Evolutionary conservation across 108 stramenopile genomes (phyloP), one percentile per base, ranked within the genome.

Genomic region (Fragilariopsis cylindrus): DNA sequence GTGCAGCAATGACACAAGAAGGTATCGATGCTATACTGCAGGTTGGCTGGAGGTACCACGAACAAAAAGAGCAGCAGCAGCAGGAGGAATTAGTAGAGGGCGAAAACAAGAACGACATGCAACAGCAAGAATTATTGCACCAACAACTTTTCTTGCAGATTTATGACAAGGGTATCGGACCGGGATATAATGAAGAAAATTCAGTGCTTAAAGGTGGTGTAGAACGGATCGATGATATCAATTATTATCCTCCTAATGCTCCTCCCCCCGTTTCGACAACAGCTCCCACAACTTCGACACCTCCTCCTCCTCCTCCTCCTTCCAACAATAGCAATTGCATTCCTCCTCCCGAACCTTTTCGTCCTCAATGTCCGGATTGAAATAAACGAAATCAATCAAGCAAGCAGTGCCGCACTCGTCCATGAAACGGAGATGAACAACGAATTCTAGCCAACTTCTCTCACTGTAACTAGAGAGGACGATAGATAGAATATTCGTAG

Each of bases 131-230:
- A 4, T 55, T 63, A 41, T 8, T 15, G 0, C 57, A 49, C 4
- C 53, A 47, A 4, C 67, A 79, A 50, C 40, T 73, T 2, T 79
- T 60, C 62, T 43, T 79, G 39, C 60, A 79, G 44, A 57, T 79
- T 30, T 79, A 62, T 50, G 67, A 79, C 78, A 79, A 79, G 68
- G 64, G 65, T 2, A 16, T 19, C 43, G 45, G 65, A 1, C 49
- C 49, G 67, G 78, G 78, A 60, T 79, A 79, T 60, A 79, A 60
- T 40, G 72, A 79, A 19, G 78, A 79, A n/a, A 79, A 79, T 43
- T 79, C 78, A 7, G 19, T 79, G 18, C 67, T 79, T 15, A 41
- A 67, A 47, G 78, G 78, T 4, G 72, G 67, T n/a, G 41, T 78
- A 16, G 53, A 71, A 48, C 47, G 19, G 3, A 48, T 46, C 15